phyloP scores from a whole-genome alignment of 495 filamentous ascomycete genomes.

The Penicillium bialowiezense region DNA sequence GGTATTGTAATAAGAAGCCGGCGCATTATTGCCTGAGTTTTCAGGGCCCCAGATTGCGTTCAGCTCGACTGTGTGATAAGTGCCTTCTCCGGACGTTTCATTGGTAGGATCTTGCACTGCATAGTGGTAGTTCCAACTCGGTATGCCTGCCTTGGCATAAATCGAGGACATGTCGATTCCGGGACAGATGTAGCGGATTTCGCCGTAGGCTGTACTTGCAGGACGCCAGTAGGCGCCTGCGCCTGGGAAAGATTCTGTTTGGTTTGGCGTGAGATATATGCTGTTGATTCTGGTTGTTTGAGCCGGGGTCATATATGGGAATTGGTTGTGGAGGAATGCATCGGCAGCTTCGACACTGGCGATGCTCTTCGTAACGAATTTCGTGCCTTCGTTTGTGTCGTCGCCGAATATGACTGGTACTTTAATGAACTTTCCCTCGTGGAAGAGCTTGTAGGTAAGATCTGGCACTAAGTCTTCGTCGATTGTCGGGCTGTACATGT shows the following conservation, averaged over 20 bases:
- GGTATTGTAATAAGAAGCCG: slow-evolving; percentile 50
- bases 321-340: slow-evolving; percentile 60
- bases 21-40: slow-evolving; percentile 38
- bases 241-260: slow-evolving; percentile 39
- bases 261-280: slow-evolving; percentile 52
- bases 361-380: slow-evolving; percentile 55
- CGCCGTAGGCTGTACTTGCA: slow-evolving; percentile 62
- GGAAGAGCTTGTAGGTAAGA: slow-evolving; percentile 58
- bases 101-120: slow-evolving; percentile 55
- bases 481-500: slow-evolving; percentile 57
- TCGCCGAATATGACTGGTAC: slow-evolving; percentile 71
- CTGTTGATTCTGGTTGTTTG: slow-evolving; percentile 56
- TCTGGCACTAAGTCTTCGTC: slow-evolving; percentile 59
- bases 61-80: slow-evolving; percentile 60
- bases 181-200: slow-evolving; percentile 73
- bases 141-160: slow-evolving; percentile 33
- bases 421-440: slow-evolving; percentile 58
- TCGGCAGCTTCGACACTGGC: slow-evolving; percentile 44
- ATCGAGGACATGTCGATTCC: slow-evolving; percentile 53
- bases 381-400: slow-evolving; percentile 67
- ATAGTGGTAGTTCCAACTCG: slow-evolving; percentile 64
- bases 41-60: slow-evolving; percentile 59
- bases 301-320: slow-evolving; percentile 50
- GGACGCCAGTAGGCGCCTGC: slow-evolving; percentile 56
- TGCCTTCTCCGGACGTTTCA: slow-evolving; percentile 52